These are phyloP conservation scores for Yamadazyma nakazawae DNA, from an alignment of 805 yeast genomes.

Conservation along the genomic window DNA sequence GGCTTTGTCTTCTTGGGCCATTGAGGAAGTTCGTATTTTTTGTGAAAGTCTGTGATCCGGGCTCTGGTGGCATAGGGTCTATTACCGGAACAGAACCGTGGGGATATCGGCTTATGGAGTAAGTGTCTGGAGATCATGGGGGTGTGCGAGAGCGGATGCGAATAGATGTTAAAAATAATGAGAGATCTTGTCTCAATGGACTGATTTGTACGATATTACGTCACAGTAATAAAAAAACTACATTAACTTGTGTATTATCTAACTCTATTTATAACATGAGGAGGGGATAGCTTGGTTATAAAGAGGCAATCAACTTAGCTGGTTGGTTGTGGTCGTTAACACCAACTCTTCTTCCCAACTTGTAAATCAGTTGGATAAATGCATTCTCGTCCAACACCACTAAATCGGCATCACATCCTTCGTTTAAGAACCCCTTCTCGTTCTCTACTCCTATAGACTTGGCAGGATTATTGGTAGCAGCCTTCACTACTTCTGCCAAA, in stretches of 20 bases:
- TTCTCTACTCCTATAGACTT: constrained; percentile 40
- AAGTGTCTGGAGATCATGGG: background rate
- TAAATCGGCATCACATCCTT: constrained; percentile 57
- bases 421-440: constrained; percentile 47
- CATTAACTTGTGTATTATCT: too few relatives aligned
- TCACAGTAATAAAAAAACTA: too few relatives aligned
- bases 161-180: background rate
- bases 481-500: constrained; percentile 51
- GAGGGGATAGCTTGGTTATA: constrained; percentile 3
- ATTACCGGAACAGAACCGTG: background rate
- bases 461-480: constrained; percentile 56
- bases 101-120: background rate
- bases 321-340: constrained; percentile 19
- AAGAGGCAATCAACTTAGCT: constrained; percentile 16
- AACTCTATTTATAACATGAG: too few relatives aligned
- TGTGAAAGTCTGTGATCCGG: constrained; percentile 9
- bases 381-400: constrained; percentile 45
- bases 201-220: too few relatives aligned
- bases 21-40: constrained; percentile 24
- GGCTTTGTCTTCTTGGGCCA: constrained; percentile 65
- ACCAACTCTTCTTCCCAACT: constrained; percentile 40
- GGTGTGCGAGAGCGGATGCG: background rate
- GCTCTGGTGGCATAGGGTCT: constrained; percentile 3
- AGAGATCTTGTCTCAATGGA: too few relatives aligned
- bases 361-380: constrained; percentile 46